Evolutionary conservation across 2,329 filamentous ascomycete genomes (phyloP).

Genomic region (Aspergillus hiratsukae): DNA sequence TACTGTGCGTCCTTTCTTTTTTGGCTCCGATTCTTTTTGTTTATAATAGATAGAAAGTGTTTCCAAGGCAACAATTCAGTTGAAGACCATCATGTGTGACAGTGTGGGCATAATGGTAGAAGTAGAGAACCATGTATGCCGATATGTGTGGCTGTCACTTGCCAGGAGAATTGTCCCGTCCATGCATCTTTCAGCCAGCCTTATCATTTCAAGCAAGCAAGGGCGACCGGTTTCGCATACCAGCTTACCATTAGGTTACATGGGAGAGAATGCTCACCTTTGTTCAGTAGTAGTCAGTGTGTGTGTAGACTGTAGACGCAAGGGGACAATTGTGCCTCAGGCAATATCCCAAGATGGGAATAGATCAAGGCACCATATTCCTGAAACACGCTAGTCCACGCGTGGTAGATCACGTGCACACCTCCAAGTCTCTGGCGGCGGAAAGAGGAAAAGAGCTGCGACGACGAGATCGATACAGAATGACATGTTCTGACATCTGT

Average conservation of each 20-base stretch:
- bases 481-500: neutral
- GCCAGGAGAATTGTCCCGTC: neutral
- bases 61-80: neutral
- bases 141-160: neutral
- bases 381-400: conserved; percentile 28
- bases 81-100: neutral
- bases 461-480: neutral
- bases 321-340: conserved; percentile 1
- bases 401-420: conserved; percentile 19
- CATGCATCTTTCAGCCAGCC: neutral
- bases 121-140: neutral
- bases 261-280: neutral
- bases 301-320: neutral
- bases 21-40: neutral
- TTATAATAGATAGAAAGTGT: neutral
- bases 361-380: conserved; percentile 14
- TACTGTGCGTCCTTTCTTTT: neutral
- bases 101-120: too few relatives aligned
- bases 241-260: neutral
- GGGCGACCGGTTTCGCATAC: neutral
- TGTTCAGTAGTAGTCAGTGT: neutral
- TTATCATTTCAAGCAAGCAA: neutral
- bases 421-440: conserved; percentile 2
- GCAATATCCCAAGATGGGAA: conserved; percentile 10
- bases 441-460: conserved; percentile 10